A percentile compares a stretch with the other conserved stretches of the same genome.
Evolutionary conservation across 2,329 filamentous ascomycete genomes (phyloP).

Genomic region (Penicillium hordei): DNA sequence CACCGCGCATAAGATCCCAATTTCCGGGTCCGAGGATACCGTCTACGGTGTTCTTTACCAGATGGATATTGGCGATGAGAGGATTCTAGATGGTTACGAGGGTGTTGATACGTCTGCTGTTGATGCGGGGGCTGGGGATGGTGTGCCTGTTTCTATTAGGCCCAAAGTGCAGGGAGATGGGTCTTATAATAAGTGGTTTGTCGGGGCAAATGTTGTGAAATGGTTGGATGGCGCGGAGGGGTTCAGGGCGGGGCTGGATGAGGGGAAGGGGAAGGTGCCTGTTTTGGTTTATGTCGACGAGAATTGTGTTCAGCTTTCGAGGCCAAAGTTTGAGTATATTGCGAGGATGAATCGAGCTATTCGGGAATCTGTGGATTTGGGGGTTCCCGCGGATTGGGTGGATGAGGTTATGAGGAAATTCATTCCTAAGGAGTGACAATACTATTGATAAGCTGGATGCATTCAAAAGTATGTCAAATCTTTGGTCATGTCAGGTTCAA

Average conservation of each 20-base stretch:
- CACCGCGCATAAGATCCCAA: constrained; percentile 19
- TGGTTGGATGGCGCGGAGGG: constrained; percentile 33
- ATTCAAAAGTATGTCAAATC: not conserved
- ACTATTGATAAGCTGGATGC: not conserved
- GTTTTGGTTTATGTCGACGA: constrained; percentile 47
- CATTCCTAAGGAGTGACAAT: constrained; percentile 29
- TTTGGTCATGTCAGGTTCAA: not conserved
- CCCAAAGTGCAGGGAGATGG: constrained; percentile 37
- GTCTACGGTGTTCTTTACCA: constrained; percentile 46
- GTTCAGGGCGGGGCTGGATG: constrained; percentile 3
- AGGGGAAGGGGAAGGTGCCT: constrained; percentile 17
- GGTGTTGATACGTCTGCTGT: constrained; percentile 32
- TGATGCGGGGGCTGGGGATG: not conserved
- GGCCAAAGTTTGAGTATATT: constrained; percentile 42
- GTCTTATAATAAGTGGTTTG: constrained; percentile 42
- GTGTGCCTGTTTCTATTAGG: constrained; percentile 20
- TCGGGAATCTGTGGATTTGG: constrained; percentile 37
- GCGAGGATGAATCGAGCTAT: constrained; percentile 46
- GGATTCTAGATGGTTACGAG: constrained; percentile 41
- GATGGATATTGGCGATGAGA: constrained; percentile 39
- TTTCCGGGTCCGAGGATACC: constrained; percentile 27
- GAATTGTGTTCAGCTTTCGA: constrained; percentile 31
- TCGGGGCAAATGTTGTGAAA: constrained; percentile 28
- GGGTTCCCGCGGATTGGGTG: constrained; percentile 37
- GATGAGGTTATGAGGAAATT: constrained; percentile 41